Base-by-base conservation (phyloP, 352 stramenopile species). In the Globisporangium spinosum region DNA sequence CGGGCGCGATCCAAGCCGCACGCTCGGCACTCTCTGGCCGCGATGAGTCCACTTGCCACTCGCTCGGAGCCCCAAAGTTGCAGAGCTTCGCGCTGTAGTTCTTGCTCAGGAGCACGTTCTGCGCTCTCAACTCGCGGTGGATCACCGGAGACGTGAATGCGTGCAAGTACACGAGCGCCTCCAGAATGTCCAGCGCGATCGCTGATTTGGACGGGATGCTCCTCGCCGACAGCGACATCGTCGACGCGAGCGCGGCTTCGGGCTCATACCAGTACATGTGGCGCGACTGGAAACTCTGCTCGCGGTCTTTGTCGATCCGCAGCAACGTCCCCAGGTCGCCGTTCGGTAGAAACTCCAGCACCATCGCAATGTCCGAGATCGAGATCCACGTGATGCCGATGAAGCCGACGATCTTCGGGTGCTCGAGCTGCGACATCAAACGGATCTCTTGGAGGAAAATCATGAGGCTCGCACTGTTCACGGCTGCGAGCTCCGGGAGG, bases 381-480 rank as follows among this genome's bases (percentile, higher is more conserved):
- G 87, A 93, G 54, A 79, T 94, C 87, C 87, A 94, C 53, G 75
- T 90, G 56, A 95, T 82, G 45, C 87, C 87, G 8, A 95, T 80
- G 49, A 95, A 95, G 6, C 74, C 74, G n/a, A 95, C 77, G n/a
- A 95, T 77, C 69, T 95, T 93, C 2, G 85, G 72, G 63, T 95
- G 88, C 5, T 80, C 79, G 7, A 95, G 72, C 47, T 83, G 87
- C 29, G 88, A 87, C 54, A 80, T 87, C 23, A 95, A 79, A 71
- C 90, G 89, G 67, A 94, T 94, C 70, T 95, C 88, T 12, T 91
- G 83, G 59, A 94, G 77, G 58, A 95, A 95, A 0, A 35, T 29
- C 58, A 23, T 60, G 9, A 67, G 17, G 17, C 40, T 67, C 15
- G 58, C 29, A 23, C 49, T 55, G 51, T 73, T 62, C 27, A 76